Evolutionary conservation across 2,329 filamentous ascomycete species (phyloP).

Genomic region (Colletotrichum agaves): DNA sequence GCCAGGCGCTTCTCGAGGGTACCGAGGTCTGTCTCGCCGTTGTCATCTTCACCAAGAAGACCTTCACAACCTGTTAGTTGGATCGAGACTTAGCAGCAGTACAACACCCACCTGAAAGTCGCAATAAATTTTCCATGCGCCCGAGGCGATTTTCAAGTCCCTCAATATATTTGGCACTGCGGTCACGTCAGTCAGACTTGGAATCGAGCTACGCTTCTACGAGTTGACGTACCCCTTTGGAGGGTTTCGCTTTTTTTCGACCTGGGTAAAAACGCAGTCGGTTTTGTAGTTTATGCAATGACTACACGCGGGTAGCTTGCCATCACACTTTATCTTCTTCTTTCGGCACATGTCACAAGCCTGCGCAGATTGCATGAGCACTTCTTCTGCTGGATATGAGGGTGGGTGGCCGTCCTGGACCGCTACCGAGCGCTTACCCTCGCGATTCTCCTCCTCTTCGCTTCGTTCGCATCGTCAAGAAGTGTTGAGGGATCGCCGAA

Average conservation of each 20-base stretch:
- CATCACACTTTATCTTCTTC: conserved; percentile 98
- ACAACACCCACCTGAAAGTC: conserved; percentile 74
- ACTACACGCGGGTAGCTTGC: conserved; percentile 92
- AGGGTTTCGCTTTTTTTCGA: conserved; percentile 98
- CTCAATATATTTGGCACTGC: conserved; percentile 95
- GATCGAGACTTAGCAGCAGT: neutral
- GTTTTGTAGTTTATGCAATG: conserved; percentile 99
- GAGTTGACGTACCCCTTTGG: conserved; percentile 82
- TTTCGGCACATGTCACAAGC: conserved; percentile 97
- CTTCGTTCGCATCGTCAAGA: conserved; percentile 77
- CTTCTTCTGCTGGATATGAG: neutral
- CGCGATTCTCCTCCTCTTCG: conserved; percentile 89
- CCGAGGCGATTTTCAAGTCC: conserved; percentile 92
- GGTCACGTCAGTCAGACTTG: conserved; percentile 9
- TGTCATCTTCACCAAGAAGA: conserved; percentile 85
- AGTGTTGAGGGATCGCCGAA: conserved; percentile 66
- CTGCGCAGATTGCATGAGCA: conserved; percentile 53
- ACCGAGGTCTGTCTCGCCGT: conserved; percentile 85
- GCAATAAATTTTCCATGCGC: conserved; percentile 93
- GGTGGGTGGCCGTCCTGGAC: neutral
- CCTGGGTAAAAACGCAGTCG: conserved; percentile 95
- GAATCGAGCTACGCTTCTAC: neutral
- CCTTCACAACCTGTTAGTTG: conserved; percentile 56
- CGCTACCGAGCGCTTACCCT: conserved; percentile 63
- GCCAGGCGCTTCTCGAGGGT: conserved; percentile 82